phyloP scores from a whole-genome alignment of 2,329 filamentous ascomycete species.

The Spiromastix sp. region DNA sequence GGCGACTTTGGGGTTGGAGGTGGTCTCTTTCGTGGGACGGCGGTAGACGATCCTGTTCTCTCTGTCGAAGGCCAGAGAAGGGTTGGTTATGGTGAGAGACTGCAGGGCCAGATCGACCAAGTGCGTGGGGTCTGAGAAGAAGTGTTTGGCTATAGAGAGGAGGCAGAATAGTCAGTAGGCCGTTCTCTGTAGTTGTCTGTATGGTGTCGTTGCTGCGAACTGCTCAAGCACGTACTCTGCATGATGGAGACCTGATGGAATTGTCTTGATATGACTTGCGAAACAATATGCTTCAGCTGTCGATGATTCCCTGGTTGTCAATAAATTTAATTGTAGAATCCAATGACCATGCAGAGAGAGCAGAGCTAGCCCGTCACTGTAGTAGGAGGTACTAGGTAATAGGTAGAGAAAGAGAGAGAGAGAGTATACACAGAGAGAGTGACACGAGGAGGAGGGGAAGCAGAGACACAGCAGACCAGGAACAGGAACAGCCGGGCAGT shows the following conservation, averaged over 20 bases:
- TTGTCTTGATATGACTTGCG: no score
- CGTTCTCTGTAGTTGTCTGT: slow-evolving; percentile 1
- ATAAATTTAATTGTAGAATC: no score
- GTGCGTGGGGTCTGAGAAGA: slow-evolving; percentile 72
- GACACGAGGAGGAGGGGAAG: no score
- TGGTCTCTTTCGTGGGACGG: slow-evolving; percentile 42
- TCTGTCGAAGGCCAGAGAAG: slow-evolving; percentile 65
- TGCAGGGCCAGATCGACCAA: slow-evolving; percentile 69
- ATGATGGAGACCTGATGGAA: slow-evolving; percentile 20
- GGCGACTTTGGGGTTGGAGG: slow-evolving; percentile 55
- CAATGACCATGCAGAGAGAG: no score
- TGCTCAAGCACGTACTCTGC: slow-evolving; percentile 22
- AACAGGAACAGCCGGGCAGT: no score
- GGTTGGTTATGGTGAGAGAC: slow-evolving; percentile 73
- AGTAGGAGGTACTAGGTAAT: no score
- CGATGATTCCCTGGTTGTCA: no score
- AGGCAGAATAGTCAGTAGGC: slow-evolving; percentile 6
- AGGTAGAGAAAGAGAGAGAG: no score
- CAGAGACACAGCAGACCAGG: no score
- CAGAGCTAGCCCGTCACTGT: no score
- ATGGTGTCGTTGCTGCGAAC: neutral
- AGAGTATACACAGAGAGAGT: no score
- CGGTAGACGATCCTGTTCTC: slow-evolving; percentile 78
- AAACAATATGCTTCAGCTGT: no score
- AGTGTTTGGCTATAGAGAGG: slow-evolving; percentile 55